phyloP scores from a whole-genome alignment of 306 rosid species.

The Rosa rugosa region DNA sequence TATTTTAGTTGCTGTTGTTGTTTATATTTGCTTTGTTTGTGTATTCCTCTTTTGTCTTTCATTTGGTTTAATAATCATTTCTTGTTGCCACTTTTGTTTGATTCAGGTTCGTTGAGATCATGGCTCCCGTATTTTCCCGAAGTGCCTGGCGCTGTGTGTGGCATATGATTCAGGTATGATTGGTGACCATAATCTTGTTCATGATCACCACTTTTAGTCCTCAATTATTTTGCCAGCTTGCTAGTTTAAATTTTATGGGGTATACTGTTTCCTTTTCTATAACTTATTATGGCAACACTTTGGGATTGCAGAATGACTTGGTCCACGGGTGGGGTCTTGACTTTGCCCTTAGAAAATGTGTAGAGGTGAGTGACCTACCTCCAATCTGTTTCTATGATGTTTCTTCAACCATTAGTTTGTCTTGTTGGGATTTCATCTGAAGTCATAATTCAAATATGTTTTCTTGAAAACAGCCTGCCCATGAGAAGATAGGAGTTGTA shows the following conservation, averaged over 20 bases:
- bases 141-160: conserved; percentile 99
- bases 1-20: neutral
- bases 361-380: conserved; percentile 56
- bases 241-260: neutral
- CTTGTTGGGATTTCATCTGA: conserved; percentile 1
- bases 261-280: neutral
- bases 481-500: conserved; percentile 97
- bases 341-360: conserved; percentile 91
- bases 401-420: neutral
- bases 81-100: neutral
- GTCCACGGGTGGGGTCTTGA: conserved; percentile 99
- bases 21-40: conserved; percentile 11
- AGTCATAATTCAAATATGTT: conserved; percentile 14
- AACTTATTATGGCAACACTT: conserved; percentile 7
- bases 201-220: conserved; percentile 9
- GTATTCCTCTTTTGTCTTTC: conserved; percentile 10
- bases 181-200: conserved; percentile 7
- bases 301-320: conserved; percentile 77
- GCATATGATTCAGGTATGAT: conserved; percentile 88
- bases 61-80: neutral
- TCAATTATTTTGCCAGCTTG: conserved; percentile 16
- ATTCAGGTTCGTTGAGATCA: conserved; percentile 90
- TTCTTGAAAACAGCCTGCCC: conserved; percentile 71
- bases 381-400: conserved; percentile 10
- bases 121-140: conserved; percentile 98